Evolutionary conservation across 2,329 filamentous ascomycete genomes (phyloP), one percentile per base, ranked within the genome.

Genomic region (Furcasterigmium furcatum): DNA sequence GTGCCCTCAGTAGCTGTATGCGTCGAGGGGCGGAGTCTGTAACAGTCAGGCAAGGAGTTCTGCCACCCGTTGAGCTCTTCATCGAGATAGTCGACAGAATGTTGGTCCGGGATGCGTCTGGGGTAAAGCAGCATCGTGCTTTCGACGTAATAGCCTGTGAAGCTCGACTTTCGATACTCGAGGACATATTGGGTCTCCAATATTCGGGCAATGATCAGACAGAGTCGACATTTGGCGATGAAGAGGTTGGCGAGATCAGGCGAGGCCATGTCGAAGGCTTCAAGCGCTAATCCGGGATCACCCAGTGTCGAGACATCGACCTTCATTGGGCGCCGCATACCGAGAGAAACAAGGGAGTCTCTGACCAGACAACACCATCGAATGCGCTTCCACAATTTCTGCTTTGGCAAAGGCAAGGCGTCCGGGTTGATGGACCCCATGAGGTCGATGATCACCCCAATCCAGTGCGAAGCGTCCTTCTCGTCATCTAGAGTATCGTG

Each of bases 381-480:
- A 46, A 87, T 84, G 18, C 82, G 72, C 60, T 84, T 85, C 80
- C 82, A 85, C 46, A 85, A 67, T 49, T 78, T 32, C 77, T 24
- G 80, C 81, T 52, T 85, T 80, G 42, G 81, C 81, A 53, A 85
- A 80, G 30, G 5, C 30, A 32, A n/a, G 41, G 82, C 77, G 59
- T 13, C 30, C 30, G 30, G 14, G 13, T 32, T 13, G 3, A 32
- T 8, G 86, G 81, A 85, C 54, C 85, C 80, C 13, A 81, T 81
- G 25, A 86, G 68, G 9, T 81, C 84, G 25, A 84, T 74, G 21
- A 81, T 82, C 41, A 85, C 79, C 12, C 82, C 83, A 77, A 85
- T 84, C 83, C 83, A 87, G 56, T 87, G 81, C 75, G 82, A 85
- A 36, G 82, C 85, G 57, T 85, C 83, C 58, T 85, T 85, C 55